These are phyloP conservation scores for Phalaenopsis aphrodite DNA, from an alignment of 106 monocot genomes.

Conservation along the genomic window DNA sequence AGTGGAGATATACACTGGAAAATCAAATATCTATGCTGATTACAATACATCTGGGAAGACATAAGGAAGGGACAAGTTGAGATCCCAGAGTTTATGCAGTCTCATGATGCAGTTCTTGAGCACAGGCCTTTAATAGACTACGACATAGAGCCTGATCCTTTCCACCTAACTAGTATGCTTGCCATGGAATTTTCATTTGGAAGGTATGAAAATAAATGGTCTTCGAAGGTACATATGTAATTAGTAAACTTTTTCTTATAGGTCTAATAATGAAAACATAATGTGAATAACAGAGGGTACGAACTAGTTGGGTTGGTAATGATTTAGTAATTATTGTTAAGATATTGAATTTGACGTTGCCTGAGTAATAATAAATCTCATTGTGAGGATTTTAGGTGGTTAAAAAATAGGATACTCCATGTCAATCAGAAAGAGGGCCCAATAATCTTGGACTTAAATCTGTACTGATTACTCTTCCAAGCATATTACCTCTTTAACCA, in stretches of 20 bases:
- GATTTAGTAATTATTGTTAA: too few relatives aligned
- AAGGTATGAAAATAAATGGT: conserved; percentile 22
- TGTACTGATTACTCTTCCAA: too few relatives aligned
- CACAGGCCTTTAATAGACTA: conserved; percentile 88
- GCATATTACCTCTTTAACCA: too few relatives aligned
- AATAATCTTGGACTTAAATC: too few relatives aligned
- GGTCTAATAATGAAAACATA: too few relatives aligned
- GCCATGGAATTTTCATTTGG: conserved; percentile 45
- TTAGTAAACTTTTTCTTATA: background rate
- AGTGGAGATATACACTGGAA: conserved; percentile 96
- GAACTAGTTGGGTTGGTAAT: too few relatives aligned
- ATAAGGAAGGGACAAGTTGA: conserved; percentile 82
- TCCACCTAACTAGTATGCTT: conserved; percentile 55
- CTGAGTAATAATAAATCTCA: too few relatives aligned
- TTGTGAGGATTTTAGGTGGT: too few relatives aligned
- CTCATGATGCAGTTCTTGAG: conserved; percentile 82
- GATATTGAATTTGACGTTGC: too few relatives aligned
- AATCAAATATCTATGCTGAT: conserved; percentile 86
- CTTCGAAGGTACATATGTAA: conserved; percentile 2
- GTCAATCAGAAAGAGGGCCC: too few relatives aligned
- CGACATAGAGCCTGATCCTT: conserved; percentile 87
- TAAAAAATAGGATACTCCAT: too few relatives aligned
- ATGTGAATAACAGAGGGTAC: too few relatives aligned
- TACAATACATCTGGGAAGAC: conserved; percentile 90
- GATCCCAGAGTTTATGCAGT: conserved; percentile 80